A percentile compares a stretch with the other conserved stretches of the same genome.
Evolutionary conservation across 306 rosid genomes (phyloP).

Genomic region (Vicia sativa): DNA sequence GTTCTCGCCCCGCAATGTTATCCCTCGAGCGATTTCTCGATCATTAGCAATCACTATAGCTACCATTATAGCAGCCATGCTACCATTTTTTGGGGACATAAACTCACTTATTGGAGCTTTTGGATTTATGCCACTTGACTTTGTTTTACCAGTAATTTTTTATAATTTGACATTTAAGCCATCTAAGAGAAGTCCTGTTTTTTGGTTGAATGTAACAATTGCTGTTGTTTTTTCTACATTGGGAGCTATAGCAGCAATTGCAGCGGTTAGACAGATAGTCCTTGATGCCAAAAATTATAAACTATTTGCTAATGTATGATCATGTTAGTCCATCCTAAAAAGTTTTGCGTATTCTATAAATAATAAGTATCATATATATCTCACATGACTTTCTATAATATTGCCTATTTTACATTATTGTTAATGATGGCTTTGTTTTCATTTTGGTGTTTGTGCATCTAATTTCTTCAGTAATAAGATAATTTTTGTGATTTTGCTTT

Average conservation of each 20-base stretch:
- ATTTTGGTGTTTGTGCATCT: too few species aligned
- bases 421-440: background rate
- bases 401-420: too few species aligned
- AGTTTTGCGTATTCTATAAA: background rate
- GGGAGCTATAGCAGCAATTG: constrained; percentile 64
- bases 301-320: constrained; percentile 65
- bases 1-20: constrained; percentile 61
- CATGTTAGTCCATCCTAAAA: background rate
- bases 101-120: constrained; percentile 79
- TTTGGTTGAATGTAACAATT: constrained; percentile 60
- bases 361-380: background rate
- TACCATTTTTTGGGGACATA: constrained; percentile 85
- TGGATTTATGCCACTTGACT: constrained; percentile 85
- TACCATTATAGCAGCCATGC: constrained; percentile 71
- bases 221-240: constrained; percentile 54
- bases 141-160: constrained; percentile 65
- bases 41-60: constrained; percentile 52
- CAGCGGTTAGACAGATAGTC: constrained; percentile 70
- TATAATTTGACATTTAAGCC: constrained; percentile 81
- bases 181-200: constrained; percentile 55
- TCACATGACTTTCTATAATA: background rate
- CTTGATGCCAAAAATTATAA: constrained; percentile 62
- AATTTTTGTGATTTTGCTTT: too few species aligned
- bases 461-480: too few species aligned
- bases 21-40: constrained; percentile 65